Conservation (phyloP, 208 protist genomes). For the Kentomonas sorsogonicus region DNA sequence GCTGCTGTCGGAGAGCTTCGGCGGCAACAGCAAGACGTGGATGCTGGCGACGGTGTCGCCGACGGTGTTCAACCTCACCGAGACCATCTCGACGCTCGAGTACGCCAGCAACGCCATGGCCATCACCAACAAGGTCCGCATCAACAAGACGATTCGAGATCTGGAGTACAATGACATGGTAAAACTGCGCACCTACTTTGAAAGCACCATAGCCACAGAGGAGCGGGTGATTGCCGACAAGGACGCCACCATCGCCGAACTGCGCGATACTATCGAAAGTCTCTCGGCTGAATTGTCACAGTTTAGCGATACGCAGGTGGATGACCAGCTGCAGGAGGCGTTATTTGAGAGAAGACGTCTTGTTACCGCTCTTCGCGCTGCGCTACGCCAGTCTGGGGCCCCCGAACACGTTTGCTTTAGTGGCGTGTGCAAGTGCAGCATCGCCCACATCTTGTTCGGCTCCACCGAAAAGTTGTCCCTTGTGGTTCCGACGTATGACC, state of each 20-base stretch:
- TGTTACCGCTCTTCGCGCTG: slow-evolving; percentile 9
- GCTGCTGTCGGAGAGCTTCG: slow-evolving; percentile 85
- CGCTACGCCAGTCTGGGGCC: neutral
- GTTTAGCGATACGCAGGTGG: slow-evolving; percentile 20
- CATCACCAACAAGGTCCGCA: slow-evolving; percentile 55
- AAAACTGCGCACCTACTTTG: slow-evolving; percentile 18
- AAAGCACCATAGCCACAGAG: slow-evolving; percentile 18
- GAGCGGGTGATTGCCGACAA: slow-evolving; percentile 13
- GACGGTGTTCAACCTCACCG: slow-evolving; percentile 67
- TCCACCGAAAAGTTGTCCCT: slow-evolving; percentile 36
- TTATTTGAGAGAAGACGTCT: slow-evolving; percentile 21
- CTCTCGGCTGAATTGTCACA: slow-evolving; percentile 16
- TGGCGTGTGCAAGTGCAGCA: slow-evolving; percentile 40
- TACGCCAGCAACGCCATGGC: slow-evolving; percentile 78
- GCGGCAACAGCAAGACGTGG: slow-evolving; percentile 90
- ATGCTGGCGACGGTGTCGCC: slow-evolving; percentile 90
- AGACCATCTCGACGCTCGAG: slow-evolving; percentile 75
- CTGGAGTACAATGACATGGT: slow-evolving; percentile 27
- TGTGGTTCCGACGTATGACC: slow-evolving; percentile 36
- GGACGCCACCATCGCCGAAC: slow-evolving; percentile 7
- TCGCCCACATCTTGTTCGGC: slow-evolving; percentile 26
- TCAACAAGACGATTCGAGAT: slow-evolving; percentile 20
- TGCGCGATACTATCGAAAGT: slow-evolving; percentile 18
- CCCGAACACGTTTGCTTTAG: slow-evolving; percentile 30
- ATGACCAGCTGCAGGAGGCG: slow-evolving; percentile 16